Evolutionary conservation across 148 eudicot genomes (phyloP), one percentile per base, ranked within the genome.

Genomic region (Spergularia marina): DNA sequence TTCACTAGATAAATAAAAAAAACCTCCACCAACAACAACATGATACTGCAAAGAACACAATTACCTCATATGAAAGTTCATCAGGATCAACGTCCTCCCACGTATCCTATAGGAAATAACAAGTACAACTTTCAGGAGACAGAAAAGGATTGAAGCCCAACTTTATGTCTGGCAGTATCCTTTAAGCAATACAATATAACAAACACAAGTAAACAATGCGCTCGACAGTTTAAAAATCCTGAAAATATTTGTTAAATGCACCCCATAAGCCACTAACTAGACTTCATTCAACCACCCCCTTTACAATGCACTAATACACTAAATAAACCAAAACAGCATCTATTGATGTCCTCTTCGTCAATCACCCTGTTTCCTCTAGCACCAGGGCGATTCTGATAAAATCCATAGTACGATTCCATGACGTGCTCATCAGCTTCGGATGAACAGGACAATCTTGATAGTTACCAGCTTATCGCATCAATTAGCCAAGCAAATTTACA

Each of bases 31-130:
- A 76, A 53, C 64, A 76, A 53, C 64, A 69, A 71, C 23, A 71
- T 13, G 44, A 73, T 39, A 70, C 56, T 70, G 8, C 51, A 21
- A 65, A 57, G 10, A 79, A 14, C 69, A 30, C 57, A 74, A 56
- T 78, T 91, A 94, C 98, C 90, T 95, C 98, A 39, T 95, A 95
- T 34, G 96, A 95, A 68, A 95, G 84, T 80, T 95, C 97, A 82
- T 95, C 98, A 4, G 98, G 97, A 81, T 95, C 97, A 80, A 92
- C 93, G 73, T 90, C 97, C 78, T 91, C 96, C 97, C 96, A 95
- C 30, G 91, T 76, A 81, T 94, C 98, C 98, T 94, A 85, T 65
- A 52, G 36, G 61, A 34, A 52, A n/a, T 64, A 69, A 34, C 36
- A 78, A 21, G 21, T 41, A 64, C n/a, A 76, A 68, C 14, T 41